Base-by-base conservation (phyloP, 768 basidiomycete genomes). In the Suillus clintonianus region DNA sequence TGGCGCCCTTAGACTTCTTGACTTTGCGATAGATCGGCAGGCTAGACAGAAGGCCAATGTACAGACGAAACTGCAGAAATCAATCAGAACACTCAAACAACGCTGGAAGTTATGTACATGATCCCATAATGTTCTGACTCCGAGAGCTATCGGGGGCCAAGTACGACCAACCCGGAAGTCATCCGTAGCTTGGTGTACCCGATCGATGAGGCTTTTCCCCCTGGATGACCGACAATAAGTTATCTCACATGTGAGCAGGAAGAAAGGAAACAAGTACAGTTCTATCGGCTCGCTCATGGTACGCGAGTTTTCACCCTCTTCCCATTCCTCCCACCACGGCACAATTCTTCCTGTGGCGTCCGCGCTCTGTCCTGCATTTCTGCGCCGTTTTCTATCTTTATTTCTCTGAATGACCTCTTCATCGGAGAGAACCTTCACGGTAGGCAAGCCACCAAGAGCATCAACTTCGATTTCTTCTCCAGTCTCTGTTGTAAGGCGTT, bases 321-420 rank as follows among this genome's bases (percentile, higher is more conserved):
- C 74, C 75, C 75, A 75, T 51, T 75, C 74, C 48, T 75, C 67
- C 74, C 74, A 77, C 74, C 74, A 75, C 1, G 71, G 69, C 47
- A 77, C 66, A 37, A 70, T 24, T 32, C 54, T 69, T 0, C 74
- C 74, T 15, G 62, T 59, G 1, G 45, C 62, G 15, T 75, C 74
- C 4, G 45, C 54, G 1, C 69, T 48, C 3, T 57, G 67, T 9
- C 74, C 74, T 1, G 74, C 74, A 15, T 48, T 68, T 4, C 67
- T 62, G 24, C 54, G 61, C 43, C 36, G 68, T 53, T 55, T 61
- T 11, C 56, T 63, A 1, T 62, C 54, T 56, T 63, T 75, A 43
- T 67, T 67, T 64, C 37, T 67, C 59, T 67, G 55, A 2, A 58
- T 4, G 0, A 62, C 60, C 42, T 77, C 74, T 45, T 61, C 56